A percentile compares a stretch with the other conserved stretches of the same genome.
phyloP scores from a whole-genome alignment of 495 filamentous ascomycete species.

The Hypoxylon crocopeplum region DNA sequence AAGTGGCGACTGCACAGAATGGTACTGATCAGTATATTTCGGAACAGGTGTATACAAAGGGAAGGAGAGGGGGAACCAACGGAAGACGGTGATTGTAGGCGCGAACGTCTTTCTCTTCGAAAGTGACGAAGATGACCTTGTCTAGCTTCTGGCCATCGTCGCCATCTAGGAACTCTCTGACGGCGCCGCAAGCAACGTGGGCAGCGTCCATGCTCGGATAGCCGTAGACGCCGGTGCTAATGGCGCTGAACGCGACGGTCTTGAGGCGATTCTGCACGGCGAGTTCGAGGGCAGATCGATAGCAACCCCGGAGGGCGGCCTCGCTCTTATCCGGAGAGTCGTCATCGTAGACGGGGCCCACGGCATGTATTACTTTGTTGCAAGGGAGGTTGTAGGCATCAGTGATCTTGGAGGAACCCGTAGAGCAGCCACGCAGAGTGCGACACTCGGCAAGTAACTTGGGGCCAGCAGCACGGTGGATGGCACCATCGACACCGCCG shows the following conservation, averaged over 20 bases:
- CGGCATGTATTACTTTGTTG: conserved; percentile 84
- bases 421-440: conserved; percentile 71
- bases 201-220: conserved; percentile 82
- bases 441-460: conserved; percentile 72
- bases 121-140: conserved; percentile 81
- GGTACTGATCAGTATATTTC: conserved; percentile 2
- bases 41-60: neutral
- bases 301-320: conserved; percentile 69
- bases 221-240: conserved; percentile 91
- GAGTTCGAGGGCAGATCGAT: conserved; percentile 73
- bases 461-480: conserved; percentile 82
- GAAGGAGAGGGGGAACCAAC: conserved; percentile 59
- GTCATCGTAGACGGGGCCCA: conserved; percentile 79
- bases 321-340: conserved; percentile 50
- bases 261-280: conserved; percentile 69
- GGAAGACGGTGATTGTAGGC: conserved; percentile 75
- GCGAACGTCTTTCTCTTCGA: conserved; percentile 74
- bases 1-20: conserved; percentile 41
- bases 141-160: conserved; percentile 65
- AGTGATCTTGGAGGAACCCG: conserved; percentile 86
- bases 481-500: conserved; percentile 87
- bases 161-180: conserved; percentile 72
- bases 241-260: conserved; percentile 79
- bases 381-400: conserved; percentile 75
- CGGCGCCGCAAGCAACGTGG: conserved; percentile 67